Base-by-base conservation (phyloP, 177 flowering plant species). In the Telopea speciosissima region DNA sequence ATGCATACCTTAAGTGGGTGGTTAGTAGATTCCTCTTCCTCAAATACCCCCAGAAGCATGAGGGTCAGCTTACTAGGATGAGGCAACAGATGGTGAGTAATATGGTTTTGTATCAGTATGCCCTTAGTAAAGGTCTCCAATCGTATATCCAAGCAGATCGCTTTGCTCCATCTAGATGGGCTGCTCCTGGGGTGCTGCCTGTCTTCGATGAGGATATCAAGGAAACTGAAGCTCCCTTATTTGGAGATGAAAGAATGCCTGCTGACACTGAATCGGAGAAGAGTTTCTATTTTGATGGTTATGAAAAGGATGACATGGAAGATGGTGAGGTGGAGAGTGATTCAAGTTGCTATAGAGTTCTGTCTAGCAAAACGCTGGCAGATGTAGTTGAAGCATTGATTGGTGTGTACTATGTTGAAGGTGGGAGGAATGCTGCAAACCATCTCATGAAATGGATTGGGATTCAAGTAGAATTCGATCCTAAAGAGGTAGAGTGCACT, bases 1-100 rank as follows among this genome's bases (percentile, higher is more conserved):
- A 96, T 88, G 99, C 99, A 70, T 96, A 91, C 80, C 79, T 96
- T 70, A 96, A 96, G 81, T 96, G 99, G 99, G 92, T 96, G 23
- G 99, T 93, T n/a, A 91, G 98, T 81, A 80, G 88, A 36, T 96
- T 80, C 78, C 90, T 96, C 74, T 96, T 96, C 76, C 95, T 96
- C 33, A 96, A 89, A 79, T 87, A 90, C 78, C 98, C 98, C 42
- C 91, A 91, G 80, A 96, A 96, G 74, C 99, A 96, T 62, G 99
- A 96, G 76, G 99, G 99, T 40, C 99, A 96, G 80, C 98, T 96
- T 60, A 96, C 99, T 23, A 84, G 99, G 72, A 91, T 96, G 98
- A 87, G 99, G 73, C 99, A 96, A 73, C 93, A 91, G 78, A 90
- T 96, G 98, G 99, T 96, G 65, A 96, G 99, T 75, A 96, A 96